Base-by-base conservation (phyloP, 352 stramenopile species). In the Peronospora belbahrii region DNA sequence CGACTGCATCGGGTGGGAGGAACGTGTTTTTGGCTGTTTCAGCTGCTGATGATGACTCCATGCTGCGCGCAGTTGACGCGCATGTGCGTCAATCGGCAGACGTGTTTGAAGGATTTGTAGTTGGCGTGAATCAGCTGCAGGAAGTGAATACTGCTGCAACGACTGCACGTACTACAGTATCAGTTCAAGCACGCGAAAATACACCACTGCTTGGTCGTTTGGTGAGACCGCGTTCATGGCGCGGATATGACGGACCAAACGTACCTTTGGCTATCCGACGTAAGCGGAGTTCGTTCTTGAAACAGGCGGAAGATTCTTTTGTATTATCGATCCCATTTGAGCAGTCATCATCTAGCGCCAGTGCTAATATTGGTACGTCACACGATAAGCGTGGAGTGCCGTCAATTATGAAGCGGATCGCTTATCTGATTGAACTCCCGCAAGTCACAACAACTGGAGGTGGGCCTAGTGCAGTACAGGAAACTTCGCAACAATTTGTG, bases 71-170 rank as follows among this genome's bases (percentile, higher is more conserved):
- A 0, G 53, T 85, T 42, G 66, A 83, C 32, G 66, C 71, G 2
- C 67, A 83, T 39, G 63, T 65, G 31, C 55, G 59, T 18, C 63
- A 68, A 22, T 67, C 58, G 6, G 48, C 59, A 7, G 55, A 70
- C 13, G 70, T 88, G 9, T 89, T 92, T 59, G 74, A 88, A 59
- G 81, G 81, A 6, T 92, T 86, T 42, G 66, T 88, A n/a, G 78
- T 92, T 0, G 81, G 77, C 27, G 75, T 92, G 32, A 84, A 87
- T 28, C 75, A 87, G 32, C 51, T 88, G 0, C 62, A 86, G 37
- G 66, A 84, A 52, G 56, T 64, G 20, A 48, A 62, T 20, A 25
- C 36, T 36, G 32, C 14, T n/a, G 35, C 4, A 9, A 38, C 2
- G 0, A 36, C 36, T 14, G 13, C 46, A 14, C 20, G 33, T 10